Evolutionary conservation across 441 rosid species (phyloP).

Genomic region (Euphorbia celastroides): DNA sequence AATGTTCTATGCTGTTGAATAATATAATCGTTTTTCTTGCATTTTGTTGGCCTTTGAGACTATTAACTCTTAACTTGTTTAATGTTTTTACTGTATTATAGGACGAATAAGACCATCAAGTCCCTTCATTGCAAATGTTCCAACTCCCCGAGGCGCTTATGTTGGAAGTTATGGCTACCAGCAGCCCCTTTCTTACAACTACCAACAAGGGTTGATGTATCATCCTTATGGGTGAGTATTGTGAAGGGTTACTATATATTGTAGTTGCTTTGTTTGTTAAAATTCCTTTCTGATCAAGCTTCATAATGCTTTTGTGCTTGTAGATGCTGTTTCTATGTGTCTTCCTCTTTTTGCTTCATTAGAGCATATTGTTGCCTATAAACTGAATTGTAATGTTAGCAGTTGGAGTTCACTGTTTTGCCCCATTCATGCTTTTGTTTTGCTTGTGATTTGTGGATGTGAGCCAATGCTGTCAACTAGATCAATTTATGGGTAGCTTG

Average conservation of each 20-base stretch:
- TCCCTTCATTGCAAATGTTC: slow-evolving; percentile 51
- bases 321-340: background rate
- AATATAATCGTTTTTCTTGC: background rate
- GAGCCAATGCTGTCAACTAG: background rate
- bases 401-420: background rate
- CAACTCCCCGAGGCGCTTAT: slow-evolving; percentile 52
- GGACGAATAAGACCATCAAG: slow-evolving; percentile 68
- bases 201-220: slow-evolving; percentile 74
- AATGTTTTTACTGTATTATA: slow-evolving; percentile 12
- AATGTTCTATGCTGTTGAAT: no score
- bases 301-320: background rate
- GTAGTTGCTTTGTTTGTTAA: background rate
- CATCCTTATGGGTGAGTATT: slow-evolving; percentile 84
- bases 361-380: no score
- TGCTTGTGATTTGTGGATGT: background rate
- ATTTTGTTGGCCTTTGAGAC: background rate
- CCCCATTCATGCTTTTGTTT: background rate
- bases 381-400: background rate
- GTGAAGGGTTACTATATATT: background rate
- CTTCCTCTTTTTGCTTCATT: background rate
- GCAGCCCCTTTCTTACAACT: slow-evolving; percentile 59
- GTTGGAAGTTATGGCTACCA: slow-evolving; percentile 71
- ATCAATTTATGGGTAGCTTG: background rate
- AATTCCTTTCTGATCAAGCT: background rate
- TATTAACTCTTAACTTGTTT: slow-evolving; percentile 2